A percentile compares a stretch with the other conserved stretches of the same genome.
phyloP scores from a whole-genome alignment of 2,329 filamentous ascomycete species.

The Furcasterigmium furcatum region DNA sequence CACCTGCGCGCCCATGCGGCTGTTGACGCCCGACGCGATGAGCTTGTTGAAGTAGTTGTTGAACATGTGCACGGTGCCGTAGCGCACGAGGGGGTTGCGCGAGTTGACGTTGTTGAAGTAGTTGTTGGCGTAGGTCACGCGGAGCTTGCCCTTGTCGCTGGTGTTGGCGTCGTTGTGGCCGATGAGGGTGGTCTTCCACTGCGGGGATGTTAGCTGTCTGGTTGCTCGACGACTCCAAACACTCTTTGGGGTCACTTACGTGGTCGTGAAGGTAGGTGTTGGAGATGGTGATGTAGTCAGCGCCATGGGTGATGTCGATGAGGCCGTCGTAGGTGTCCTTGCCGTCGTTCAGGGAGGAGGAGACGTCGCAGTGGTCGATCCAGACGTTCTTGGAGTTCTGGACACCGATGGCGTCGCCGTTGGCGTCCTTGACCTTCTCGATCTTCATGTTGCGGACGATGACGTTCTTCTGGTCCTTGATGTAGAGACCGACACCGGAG shows the following conservation, averaged over 20 bases:
- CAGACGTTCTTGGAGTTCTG: slow-evolving; percentile 57
- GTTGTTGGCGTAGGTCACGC: slow-evolving; percentile 65
- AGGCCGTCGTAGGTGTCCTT: slow-evolving; percentile 72
- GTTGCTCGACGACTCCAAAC: no score
- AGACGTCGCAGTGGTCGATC: slow-evolving; percentile 68
- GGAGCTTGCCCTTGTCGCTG: slow-evolving; percentile 56
- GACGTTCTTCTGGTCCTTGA: slow-evolving; percentile 52
- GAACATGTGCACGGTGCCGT: slow-evolving; percentile 61
- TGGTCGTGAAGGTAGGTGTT: slow-evolving; percentile 39
- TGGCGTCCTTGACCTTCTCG: slow-evolving; percentile 49
- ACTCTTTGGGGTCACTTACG: slow-evolving; percentile 35
- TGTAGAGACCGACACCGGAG: slow-evolving; percentile 45
- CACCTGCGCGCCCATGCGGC: slow-evolving; percentile 50
- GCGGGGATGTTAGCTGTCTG: not conserved
- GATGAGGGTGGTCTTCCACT: slow-evolving; percentile 51
- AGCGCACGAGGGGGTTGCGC: slow-evolving; percentile 59
- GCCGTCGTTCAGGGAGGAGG: slow-evolving; percentile 52
- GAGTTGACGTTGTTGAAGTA: slow-evolving; percentile 63
- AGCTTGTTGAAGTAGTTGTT: slow-evolving; percentile 40
- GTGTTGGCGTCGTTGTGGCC: slow-evolving; percentile 57
- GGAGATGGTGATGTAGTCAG: slow-evolving; percentile 55
- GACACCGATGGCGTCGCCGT: slow-evolving; percentile 59
- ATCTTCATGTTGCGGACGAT: slow-evolving; percentile 62
- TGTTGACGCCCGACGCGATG: slow-evolving; percentile 46
- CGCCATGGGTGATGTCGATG: slow-evolving; percentile 59